Base-by-base conservation (phyloP, 148 eudicot species). In the Polygonum maritimum region DNA sequence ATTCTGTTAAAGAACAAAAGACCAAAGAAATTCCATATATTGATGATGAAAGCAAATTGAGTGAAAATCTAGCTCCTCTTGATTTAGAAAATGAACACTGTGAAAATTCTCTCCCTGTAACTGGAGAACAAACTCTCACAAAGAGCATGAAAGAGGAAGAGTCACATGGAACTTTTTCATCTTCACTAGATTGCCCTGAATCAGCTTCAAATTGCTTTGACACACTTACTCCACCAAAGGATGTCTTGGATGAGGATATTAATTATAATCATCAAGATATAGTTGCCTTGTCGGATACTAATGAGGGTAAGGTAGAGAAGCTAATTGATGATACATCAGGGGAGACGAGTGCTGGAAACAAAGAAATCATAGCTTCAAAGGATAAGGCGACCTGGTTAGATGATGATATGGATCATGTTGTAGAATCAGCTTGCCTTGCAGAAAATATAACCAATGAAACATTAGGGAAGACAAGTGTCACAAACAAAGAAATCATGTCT, bases 381-480 rank as follows among this genome's bases (percentile, higher is more conserved):
- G 82, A 82, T 80, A 92, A 95, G 97, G 97, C 92, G 40, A 22
- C 31, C 69, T 78, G 58, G 80, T 78, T 65, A 70, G 76, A 73
- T 19, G 51, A 22, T 40, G 33, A 55, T 21, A 54, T 77, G 69
- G 18, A 41, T 74, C 40, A 45, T 74, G 48, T 9, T 70, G 73
- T n/a, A 38, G 77, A 57, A 36, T 54, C 38, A 57, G 78, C 67
- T 76, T 74, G 54, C 36, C 65, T 74, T 44, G 73, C 82, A 38
- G 81, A 74, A 41, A 80, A 80, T 62, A 70, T 73, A 19, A 76
- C 69, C 44, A 81, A 74, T n/a, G 86, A 77, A 75, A 54, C 77
- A 51, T 60, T 81, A 19, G 81, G 81, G 65, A 63, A 77, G 48
- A 57, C 77, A 41, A 74, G 73, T 75, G 85, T 81, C 16, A 74